Conservation (phyloP, 192 early-diverging fungal species). For the Obelidium mucronatum region DNA sequence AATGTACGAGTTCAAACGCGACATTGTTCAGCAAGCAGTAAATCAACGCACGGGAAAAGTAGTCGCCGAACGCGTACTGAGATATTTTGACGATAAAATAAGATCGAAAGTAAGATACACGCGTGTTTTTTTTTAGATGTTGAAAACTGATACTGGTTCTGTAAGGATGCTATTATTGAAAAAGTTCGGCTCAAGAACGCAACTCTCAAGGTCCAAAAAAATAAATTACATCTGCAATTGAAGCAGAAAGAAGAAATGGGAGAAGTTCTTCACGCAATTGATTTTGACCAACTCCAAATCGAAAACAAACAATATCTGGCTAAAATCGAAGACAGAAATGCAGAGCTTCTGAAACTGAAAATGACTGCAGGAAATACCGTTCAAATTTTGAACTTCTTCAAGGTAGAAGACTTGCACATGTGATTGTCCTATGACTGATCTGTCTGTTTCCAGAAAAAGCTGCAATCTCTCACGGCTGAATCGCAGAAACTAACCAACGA, state of each 20-base stretch:
- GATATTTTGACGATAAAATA: conserved; percentile 68
- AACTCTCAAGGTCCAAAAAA: conserved; percentile 67
- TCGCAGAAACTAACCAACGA: conserved; percentile 49
- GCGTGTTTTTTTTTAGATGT: neutral
- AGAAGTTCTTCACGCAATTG: conserved; percentile 70
- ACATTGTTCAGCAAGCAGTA: conserved; percentile 58
- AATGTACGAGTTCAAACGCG: conserved; percentile 65
- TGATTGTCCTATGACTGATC: conserved; percentile 1
- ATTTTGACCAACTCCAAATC: conserved; percentile 73
- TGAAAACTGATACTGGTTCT: neutral
- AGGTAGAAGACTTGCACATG: conserved; percentile 37
- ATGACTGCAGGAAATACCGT: conserved; percentile 69
- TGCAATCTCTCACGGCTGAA: conserved; percentile 53
- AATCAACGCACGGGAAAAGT: conserved; percentile 63
- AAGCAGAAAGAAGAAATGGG: conserved; percentile 76
- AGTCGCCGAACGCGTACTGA: conserved; percentile 59
- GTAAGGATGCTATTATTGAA: conserved; percentile 63
- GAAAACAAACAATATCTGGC: conserved; percentile 71
- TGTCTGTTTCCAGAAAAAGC: conserved; percentile 49
- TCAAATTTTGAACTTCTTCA: conserved; percentile 66
- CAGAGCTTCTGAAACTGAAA: conserved; percentile 68
- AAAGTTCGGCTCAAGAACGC: conserved; percentile 68
- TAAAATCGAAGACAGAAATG: conserved; percentile 69
- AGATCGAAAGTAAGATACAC: conserved; percentile 50
- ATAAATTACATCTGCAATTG: conserved; percentile 68